Evolutionary conservation across 2,329 filamentous ascomycete genomes (phyloP), one percentile per base, ranked within the genome.

Genomic region (Lecanoromycetidae sp.): DNA sequence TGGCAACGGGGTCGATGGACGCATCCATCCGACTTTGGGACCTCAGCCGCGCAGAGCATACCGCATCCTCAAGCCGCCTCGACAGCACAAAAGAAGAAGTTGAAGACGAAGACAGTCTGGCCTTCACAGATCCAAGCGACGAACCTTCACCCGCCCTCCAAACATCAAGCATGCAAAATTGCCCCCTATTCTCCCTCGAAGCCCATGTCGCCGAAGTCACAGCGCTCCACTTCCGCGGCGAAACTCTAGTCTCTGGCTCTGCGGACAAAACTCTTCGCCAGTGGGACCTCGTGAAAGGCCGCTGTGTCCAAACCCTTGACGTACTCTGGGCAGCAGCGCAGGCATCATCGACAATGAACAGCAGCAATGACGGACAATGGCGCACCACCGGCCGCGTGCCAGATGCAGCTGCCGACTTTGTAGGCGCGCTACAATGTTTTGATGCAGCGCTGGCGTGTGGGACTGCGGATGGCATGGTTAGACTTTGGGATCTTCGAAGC

Each of bases 251-350:
- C 26, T 98, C 91, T 2, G 91, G 91, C 10, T 96, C 90, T 6
- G 84, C 91, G 0, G 91, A 98, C 68, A 98, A 98, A 72, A 98
- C 91, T 1, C 71, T 98, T 46, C 81, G 91, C 36, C 91, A 98
- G 63, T 98, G 91, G 91, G 91, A 98, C 69, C 74, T 98, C 41
- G 85, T 90, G 58, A 95, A 88, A 63, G 91, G 91, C n/a, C 83
- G 91, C 40, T 96, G 91, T 63, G 85, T 98, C 45, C 91, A 98
- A 66, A 98, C 91, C 2, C 71, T 98, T 40, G 91, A 98, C 65
- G 90, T 98, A 5, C 84, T 98, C 63, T 98, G 91, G 91, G 91
- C 91, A 8, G 88, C 91, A 4, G 88, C 91, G 2, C 88, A 95
- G 67, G 86, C 87, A 10, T 84, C 80, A 8, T 78, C 80, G 32